phyloP scores from a whole-genome alignment of 2,329 filamentous ascomycete species.

The Aspergillus melleus region DNA sequence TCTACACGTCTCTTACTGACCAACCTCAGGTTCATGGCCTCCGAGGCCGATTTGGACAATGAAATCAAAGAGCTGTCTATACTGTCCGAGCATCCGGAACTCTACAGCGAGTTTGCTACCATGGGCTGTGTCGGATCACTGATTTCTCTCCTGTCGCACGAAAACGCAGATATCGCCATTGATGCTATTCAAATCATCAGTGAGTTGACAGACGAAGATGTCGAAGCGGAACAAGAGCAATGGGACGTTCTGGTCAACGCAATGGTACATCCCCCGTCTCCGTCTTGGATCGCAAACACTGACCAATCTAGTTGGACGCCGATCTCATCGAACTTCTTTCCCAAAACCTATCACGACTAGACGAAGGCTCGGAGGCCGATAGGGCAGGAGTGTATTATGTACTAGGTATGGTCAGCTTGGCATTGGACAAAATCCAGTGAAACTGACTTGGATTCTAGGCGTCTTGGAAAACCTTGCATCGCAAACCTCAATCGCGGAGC shows the following conservation, averaged over 20 bases:
- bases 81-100: conserved; percentile 78
- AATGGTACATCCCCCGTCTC: conserved; percentile 43
- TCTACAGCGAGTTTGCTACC: conserved; percentile 78
- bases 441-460: conserved; percentile 33
- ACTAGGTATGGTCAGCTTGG: conserved; percentile 48
- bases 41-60: conserved; percentile 85
- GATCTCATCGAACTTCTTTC: conserved; percentile 44
- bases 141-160: conserved; percentile 81
- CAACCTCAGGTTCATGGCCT: conserved; percentile 63
- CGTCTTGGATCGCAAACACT: conserved; percentile 5
- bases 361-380: conserved; percentile 73
- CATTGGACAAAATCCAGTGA: background rate
- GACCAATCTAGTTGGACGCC: conserved; percentile 38
- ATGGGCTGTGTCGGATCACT: conserved; percentile 72
- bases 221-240: conserved; percentile 74
- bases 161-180: conserved; percentile 96
- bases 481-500: conserved; percentile 65
- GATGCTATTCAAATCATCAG: conserved; percentile 84
- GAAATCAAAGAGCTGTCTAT: conserved; percentile 86
- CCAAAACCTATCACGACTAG: conserved; percentile 69
- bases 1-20: conserved; percentile 18
- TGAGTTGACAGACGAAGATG: conserved; percentile 92
- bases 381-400: conserved; percentile 84
- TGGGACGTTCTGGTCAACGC: conserved; percentile 74
- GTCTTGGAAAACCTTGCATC: conserved; percentile 86